Percentiles rank a stretch among this genome's conserved stretches.
Evolutionary conservation across 2,329 filamentous ascomycete species (phyloP).

Genomic region (Lecanicillium sp.): DNA sequence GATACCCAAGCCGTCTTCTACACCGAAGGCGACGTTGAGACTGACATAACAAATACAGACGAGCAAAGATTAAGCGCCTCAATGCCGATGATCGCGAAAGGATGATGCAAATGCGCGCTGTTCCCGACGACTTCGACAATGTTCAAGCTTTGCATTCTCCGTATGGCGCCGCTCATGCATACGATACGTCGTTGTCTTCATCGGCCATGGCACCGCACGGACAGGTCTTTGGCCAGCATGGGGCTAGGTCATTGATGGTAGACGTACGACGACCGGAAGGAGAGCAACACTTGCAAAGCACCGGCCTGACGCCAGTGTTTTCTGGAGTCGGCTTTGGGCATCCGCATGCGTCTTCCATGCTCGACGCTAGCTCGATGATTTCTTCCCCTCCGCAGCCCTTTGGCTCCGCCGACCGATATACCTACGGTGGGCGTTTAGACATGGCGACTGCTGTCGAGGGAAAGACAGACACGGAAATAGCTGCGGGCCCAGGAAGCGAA

Average conservation of each 20-base stretch:
- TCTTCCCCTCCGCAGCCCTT: constrained; percentile 35
- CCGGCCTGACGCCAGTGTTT: constrained; percentile 60
- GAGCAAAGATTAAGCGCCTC: constrained; percentile 64
- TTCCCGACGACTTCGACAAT: constrained; percentile 65
- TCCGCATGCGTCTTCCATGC: constrained; percentile 37
- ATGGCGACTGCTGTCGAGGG: too few relatives aligned
- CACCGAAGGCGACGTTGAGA: not conserved
- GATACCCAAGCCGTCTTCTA: too few relatives aligned
- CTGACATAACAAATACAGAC: constrained; percentile 38
- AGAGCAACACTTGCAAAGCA: constrained; percentile 60
- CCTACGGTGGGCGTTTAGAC: not conserved
- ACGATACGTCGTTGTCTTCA: constrained; percentile 40
- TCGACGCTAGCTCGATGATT: constrained; percentile 51
- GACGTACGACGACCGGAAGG: constrained; percentile 58
- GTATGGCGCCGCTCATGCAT: constrained; percentile 52
- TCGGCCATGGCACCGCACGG: constrained; percentile 24
- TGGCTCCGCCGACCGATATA: constrained; percentile 38
- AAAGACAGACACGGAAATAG: too few relatives aligned
- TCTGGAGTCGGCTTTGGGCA: constrained; percentile 58
- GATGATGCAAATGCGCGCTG: constrained; percentile 65
- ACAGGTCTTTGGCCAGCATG: constrained; percentile 44
- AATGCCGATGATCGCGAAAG: constrained; percentile 63
- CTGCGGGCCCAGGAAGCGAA: constrained; percentile 13
- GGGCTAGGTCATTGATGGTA: constrained; percentile 61
- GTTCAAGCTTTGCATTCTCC: constrained; percentile 61